Conservation (phyloP, 345 rosid species). For the Aquilaria malaccensis region DNA sequence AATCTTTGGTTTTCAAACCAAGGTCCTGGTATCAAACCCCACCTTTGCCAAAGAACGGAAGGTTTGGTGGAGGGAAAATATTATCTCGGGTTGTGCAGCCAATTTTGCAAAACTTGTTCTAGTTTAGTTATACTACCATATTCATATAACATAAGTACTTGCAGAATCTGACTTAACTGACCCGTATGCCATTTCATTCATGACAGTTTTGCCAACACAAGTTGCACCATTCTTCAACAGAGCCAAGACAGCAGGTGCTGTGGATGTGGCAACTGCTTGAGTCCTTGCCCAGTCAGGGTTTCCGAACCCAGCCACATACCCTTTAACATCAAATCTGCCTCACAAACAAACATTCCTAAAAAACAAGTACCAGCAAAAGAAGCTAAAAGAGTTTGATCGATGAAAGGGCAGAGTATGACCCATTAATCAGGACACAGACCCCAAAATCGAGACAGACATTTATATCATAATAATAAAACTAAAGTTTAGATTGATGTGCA, state of each 20-base stretch:
- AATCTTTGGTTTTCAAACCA: no score
- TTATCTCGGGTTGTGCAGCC: no score
- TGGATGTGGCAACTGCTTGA: slow-evolving; percentile 58
- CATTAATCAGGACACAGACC: background rate
- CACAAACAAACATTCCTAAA: background rate
- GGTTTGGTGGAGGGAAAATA: no score
- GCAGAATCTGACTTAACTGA: slow-evolving; percentile 7
- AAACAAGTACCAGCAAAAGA: background rate
- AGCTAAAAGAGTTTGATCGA: background rate
- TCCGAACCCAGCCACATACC: slow-evolving; percentile 80
- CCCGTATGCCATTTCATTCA: slow-evolving; percentile 99
- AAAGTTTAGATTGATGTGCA: background rate
- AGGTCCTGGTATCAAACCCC: no score
- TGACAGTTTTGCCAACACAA: slow-evolving; percentile 58
- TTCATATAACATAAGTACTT: no score
- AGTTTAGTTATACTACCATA: no score
- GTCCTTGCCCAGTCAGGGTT: slow-evolving; percentile 93
- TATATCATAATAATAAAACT: background rate
- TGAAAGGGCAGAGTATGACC: background rate
- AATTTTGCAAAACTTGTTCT: no score
- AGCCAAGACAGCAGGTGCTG: slow-evolving; percentile 62
- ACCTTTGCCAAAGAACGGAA: no score
- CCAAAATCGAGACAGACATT: background rate
- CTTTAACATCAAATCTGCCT: slow-evolving; percentile 75
- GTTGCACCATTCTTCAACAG: slow-evolving; percentile 68